Evolutionary conservation across 371 early-diverging fungal species (phyloP), one percentile per base, ranked within the genome.

Genomic region (Rhizopus arrhizus): DNA sequence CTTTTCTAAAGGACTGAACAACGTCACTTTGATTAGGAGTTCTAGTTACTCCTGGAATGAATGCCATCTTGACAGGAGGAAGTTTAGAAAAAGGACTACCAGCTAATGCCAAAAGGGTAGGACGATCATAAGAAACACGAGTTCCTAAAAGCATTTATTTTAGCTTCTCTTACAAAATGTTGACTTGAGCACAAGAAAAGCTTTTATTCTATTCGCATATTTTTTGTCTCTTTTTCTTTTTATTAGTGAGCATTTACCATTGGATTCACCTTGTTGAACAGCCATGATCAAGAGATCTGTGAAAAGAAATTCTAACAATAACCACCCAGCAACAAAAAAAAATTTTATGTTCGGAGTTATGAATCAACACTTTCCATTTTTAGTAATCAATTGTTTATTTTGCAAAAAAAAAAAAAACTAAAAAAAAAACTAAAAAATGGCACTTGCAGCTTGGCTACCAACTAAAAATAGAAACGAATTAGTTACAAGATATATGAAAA

Each of bases 101-200:
- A 55, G 85, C 78, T 31, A 89, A 79, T 51, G 83, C 83, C 62
- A 87, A 65, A 66, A 89, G 71, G 7, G 83, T 86, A 58, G 68
- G 69, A 50, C 86, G 85, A 70, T 89, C 89, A 61, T 89, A 89
- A 58, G 80, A 80, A 57, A 83, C 85, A 64, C 85, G 82, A 65
- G 84, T 59, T 56, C 59, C 65, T 59, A 58, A 22, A 22, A 22
- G 22, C 22, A 22, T 22, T 22, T 2, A 2, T 22, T 22, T 22
- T 22, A 22, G 22, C 22, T 22, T 22, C 22, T 22, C 22, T 22
- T 22, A 22, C 22, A 22, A 22, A 52, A 33, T 5, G 13, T 7
- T 12, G 12, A 40, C 12, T 40, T 40, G 12, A 40, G 8, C 40
- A 40, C 12, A 40, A 40, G 12, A 40, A 40, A 40, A 40, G 0